Base-by-base conservation (phyloP, 345 rosid species). In the Eutrema yunnanense region DNA sequence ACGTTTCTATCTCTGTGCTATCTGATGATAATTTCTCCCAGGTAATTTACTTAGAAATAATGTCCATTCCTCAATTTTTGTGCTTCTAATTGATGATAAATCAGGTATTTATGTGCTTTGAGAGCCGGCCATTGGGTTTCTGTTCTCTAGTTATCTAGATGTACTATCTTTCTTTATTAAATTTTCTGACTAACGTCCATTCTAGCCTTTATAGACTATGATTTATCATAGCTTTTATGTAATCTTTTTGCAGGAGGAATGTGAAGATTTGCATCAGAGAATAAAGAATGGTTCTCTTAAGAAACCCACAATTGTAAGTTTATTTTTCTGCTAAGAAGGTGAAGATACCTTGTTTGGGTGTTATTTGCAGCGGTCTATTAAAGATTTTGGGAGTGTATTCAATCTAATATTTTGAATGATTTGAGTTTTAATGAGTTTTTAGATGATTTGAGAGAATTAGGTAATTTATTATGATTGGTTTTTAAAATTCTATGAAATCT, bases 11-110 rank as follows among this genome's bases (percentile, higher is more conserved):
- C 77, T 80, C 89, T 72, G 41, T 78, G 84, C 86, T 90, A 62
- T 93, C 97, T 0, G 86, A 93, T 75, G 96, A 85, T 69, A 80
- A 86, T 75, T 93, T 93, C 78, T 79, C 88, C 2, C 73, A 87
- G 97, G 98, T 93, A 85, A 71, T 51, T 14, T 12, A 53, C 60
- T 41, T 44, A 34, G 57, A 70, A n/a, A 12, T 51, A 2, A 10
- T 43, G 26, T 41, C 56, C 38, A 38, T 32, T 63, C 32, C 40
- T 46, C 16, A 4, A n/a, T 4, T 37, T 19, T 29, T 42, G 8
- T 12, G 46, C 75, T 70, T 57, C 46, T 48, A 6, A 33, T 43
- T 2, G 3, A 60, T 59, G 49, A n/a, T 9, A 53, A 53, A 7
- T 19, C 37, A 34, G 58, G 8, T 76, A 30, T 19, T 11, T 11